These are phyloP conservation scores for Eimeria acervulina DNA, from an alignment of 169 alveolate species.

Conservation along the genomic window DNA sequence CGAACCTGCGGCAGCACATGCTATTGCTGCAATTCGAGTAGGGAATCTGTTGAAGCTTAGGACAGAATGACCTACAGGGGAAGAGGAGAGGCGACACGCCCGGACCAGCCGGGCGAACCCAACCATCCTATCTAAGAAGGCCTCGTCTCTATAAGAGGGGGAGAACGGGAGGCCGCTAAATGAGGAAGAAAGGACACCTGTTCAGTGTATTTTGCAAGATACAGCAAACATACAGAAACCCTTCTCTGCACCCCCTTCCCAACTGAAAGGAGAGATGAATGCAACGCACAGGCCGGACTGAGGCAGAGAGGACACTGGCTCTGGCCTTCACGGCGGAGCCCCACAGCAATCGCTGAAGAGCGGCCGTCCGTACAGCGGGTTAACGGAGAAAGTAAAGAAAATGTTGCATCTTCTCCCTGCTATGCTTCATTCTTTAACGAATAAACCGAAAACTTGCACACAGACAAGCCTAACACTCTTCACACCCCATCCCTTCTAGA, in stretches of 20 bases:
- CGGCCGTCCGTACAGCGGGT: not conserved
- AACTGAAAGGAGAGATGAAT: not conserved
- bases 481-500: not conserved
- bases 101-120: slow-evolving; percentile 56
- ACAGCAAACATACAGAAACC: not conserved
- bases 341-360: not conserved
- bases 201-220: not conserved
- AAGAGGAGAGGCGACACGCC: slow-evolving; percentile 14
- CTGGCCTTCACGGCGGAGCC: slow-evolving; percentile 14
- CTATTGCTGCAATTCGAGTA: slow-evolving; percentile 1
- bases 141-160: slow-evolving; percentile 14
- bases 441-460: not conserved
- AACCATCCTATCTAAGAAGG: slow-evolving; percentile 14
- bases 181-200: not conserved
- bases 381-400: not conserved
- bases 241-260: not conserved
- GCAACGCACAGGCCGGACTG: not conserved
- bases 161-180: not conserved
- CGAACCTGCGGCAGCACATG: slow-evolving; percentile 12
- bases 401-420: not conserved
- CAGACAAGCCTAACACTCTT: not conserved
- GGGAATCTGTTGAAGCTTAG: not conserved
- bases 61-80: not conserved
- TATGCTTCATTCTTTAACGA: not conserved
- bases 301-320: not conserved